Evolutionary conservation across 495 filamentous ascomycete species (phyloP), one percentile per base, ranked within the genome.

Genomic region (Xylaria nigripes): DNA sequence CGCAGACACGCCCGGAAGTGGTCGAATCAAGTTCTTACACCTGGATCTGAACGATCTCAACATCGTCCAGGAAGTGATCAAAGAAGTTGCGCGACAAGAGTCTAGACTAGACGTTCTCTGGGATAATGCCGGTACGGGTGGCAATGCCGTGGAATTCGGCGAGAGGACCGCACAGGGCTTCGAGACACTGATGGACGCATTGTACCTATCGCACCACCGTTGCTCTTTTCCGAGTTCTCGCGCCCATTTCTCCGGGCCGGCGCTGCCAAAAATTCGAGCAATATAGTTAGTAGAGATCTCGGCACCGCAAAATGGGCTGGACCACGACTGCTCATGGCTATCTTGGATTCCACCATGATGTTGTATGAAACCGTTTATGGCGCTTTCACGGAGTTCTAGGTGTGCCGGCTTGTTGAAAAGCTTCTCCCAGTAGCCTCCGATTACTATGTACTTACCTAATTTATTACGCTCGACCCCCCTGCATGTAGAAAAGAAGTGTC

Each of bases 311-410:
- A 25, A 47, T 32, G 62, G 62, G 16, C 62, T 76, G 3, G 61
- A 67, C 13, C 53, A 18, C 10, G 22, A 21, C 45, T 60, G n/a
- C 46, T 63, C 40, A 40, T 57, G 22, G 22, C 36, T 22, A 45
- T 67, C 24, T 55, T 53, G 24, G 25, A 50, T 21, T 3, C 16
- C 24, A 7, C 22, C 23, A 57, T 68, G 34, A n/a, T n/a, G n/a
- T 36, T 57, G 9, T 55, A 65, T 21, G 22, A 38, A 2, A 36
- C 67, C 23, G 45, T 64, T 19, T 64, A 63, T 44, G 74, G 72
- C 4, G 71, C 70, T 0, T 75, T 72, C 46, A 70, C 73, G 12
- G 68, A 72, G 55, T 57, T 76, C 2, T 77, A 60, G n/a, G n/a
- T n/a, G n/a, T 47, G 68, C 70, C 9, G 22, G 42, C 19, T 4